These are phyloP conservation scores for Podaxis sp. DNA, from an alignment of 768 basidiomycete genomes.

Conservation along the genomic window DNA sequence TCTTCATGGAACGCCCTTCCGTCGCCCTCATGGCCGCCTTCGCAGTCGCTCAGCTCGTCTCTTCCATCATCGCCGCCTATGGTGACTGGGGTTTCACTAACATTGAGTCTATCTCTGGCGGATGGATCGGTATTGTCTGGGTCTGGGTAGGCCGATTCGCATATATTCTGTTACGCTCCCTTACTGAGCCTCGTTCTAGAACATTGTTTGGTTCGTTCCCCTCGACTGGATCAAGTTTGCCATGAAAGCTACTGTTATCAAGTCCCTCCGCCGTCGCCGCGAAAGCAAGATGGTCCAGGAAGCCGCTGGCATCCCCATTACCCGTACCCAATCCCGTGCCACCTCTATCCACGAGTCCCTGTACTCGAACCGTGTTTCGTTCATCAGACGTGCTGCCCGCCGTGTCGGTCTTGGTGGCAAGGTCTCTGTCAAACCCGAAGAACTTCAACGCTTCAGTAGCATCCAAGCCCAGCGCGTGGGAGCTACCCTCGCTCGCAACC, in stretches of 20 bases:
- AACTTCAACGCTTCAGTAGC: conserved; percentile 80
- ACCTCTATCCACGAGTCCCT: conserved; percentile 91
- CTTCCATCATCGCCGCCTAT: conserved; percentile 94
- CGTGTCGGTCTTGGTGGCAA: conserved; percentile 87
- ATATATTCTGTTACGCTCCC: background rate
- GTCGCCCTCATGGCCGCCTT: conserved; percentile 89
- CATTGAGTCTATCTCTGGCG: conserved; percentile 78
- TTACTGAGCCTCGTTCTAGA: conserved; percentile 41
- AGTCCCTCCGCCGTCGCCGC: conserved; percentile 70
- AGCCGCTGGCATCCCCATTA: conserved; percentile 65
- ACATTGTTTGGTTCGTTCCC: conserved; percentile 94
- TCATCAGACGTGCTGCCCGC: conserved; percentile 83
- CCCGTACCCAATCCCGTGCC: conserved; percentile 85
- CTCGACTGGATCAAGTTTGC: conserved; percentile 95
- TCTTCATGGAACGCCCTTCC: conserved; percentile 98
- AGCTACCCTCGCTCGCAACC: conserved; percentile 74
- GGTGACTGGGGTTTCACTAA: conserved; percentile 94
- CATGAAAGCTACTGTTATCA: conserved; percentile 94
- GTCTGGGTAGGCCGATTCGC: conserved; percentile 68
- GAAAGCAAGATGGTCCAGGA: conserved; percentile 39
- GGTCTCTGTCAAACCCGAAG: conserved; percentile 76
- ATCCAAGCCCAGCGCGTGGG: conserved; percentile 82
- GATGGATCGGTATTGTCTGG: conserved; percentile 98
- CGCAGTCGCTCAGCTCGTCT: conserved; percentile 90
- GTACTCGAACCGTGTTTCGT: conserved; percentile 93